These are phyloP conservation scores for Yarrowia sp. DNA, from an alignment of 805 yeast species.

Conservation along the genomic window DNA sequence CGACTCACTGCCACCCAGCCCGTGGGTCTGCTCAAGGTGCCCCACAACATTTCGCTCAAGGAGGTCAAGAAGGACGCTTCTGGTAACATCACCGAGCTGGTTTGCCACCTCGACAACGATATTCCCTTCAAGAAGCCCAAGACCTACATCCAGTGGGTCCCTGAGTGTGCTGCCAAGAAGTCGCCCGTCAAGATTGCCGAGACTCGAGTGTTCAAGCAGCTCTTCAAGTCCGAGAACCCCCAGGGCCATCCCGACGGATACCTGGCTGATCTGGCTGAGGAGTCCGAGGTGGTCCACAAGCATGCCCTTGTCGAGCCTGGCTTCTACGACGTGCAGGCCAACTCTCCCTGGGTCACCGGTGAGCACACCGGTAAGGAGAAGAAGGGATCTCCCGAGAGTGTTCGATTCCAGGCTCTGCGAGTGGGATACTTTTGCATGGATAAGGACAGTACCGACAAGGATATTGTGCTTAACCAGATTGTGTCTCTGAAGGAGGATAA, in stretches of 20 bases:
- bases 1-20: constrained; percentile 93
- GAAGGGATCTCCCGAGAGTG: constrained; percentile 72
- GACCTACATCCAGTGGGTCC: constrained; percentile 97
- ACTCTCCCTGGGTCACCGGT: constrained; percentile 72
- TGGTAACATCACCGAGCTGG: constrained; percentile 73
- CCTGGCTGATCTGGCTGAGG: constrained; percentile 79
- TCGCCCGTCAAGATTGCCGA: constrained; percentile 74
- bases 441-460: constrained; percentile 68
- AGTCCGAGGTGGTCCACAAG: constrained; percentile 72
- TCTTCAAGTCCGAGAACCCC: constrained; percentile 93
- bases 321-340: constrained; percentile 67
- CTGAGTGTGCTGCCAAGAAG: constrained; percentile 64
- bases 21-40: constrained; percentile 93
- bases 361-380: constrained; percentile 68
- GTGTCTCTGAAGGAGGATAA: constrained; percentile 89
- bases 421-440: constrained; percentile 96
- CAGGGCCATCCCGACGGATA: constrained; percentile 85
- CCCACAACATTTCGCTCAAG: constrained; percentile 76
- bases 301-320: constrained; percentile 81
- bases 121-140: constrained; percentile 77
- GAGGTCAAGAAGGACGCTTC: constrained; percentile 65
- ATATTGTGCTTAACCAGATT: constrained; percentile 82
- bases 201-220: constrained; percentile 84
- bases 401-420: constrained; percentile 96
- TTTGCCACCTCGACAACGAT: constrained; percentile 80